Evolutionary conservation across 192 early-diverging fungal genomes (phyloP), one percentile per base, ranked within the genome.

Genomic region (Mortierella antarctica): DNA sequence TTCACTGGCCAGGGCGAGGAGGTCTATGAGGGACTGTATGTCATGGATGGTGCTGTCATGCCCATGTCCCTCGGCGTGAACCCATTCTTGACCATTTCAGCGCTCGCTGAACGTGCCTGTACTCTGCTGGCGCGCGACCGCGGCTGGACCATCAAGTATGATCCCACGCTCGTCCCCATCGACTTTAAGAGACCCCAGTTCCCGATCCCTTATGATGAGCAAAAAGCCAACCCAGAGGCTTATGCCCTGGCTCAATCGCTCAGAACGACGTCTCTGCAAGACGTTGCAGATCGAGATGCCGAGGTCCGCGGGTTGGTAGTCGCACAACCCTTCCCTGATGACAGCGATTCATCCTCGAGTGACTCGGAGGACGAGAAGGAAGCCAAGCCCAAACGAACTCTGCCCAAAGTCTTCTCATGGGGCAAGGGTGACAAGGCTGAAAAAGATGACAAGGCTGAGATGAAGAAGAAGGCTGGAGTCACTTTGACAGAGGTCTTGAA

Each of bases 31-130:
- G 83, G 83, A 9, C 52, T 87, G 5, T 87, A 87, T 57, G 70
- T 87, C 45, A 83, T 83, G 74, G 84, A 86, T 62, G 86, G 85
- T 48, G 67, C 84, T 5, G 74, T 84, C 12, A 75, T 87, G 62
- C 86, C 86, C 49, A 87, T 72, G 40, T 69, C 82, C 10, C 62
- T 87, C 44, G 86, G 83, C 10, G 83, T 87, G 5, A 87, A 87
- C 78, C 86, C 86, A 9, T 85, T 86, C 66, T 73, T 86, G 41
- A 86, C 86, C 10, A 87, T 87, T 49, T 77, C 71, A 57, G 83
- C 73, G 13, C 58, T 87, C 18, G 73, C 85, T 4, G 86, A 87
- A 57, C 68, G 85, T 57, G 73, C 85, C 20, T 77, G 67, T 51
- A 67, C 71, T 20, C 39, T 72, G 14, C 57, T 81, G 40, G 76